phyloP scores from a whole-genome alignment of 1,139 yeast species.

The Hansenula sp. region DNA sequence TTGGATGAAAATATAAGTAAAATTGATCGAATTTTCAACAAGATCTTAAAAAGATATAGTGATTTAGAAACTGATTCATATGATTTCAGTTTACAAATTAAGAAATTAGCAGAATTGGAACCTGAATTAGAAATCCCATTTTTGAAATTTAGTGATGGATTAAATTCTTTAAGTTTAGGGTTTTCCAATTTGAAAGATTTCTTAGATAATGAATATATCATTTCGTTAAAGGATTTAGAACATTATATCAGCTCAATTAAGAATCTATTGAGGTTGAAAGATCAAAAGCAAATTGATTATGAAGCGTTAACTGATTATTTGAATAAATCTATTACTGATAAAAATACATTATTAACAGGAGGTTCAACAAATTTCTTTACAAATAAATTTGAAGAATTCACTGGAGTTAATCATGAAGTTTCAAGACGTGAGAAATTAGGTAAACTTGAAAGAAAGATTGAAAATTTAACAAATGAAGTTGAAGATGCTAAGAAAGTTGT shows the following conservation, averaged over 20 bases:
- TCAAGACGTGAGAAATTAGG: constrained; percentile 48
- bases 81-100: constrained; percentile 67
- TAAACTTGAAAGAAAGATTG: constrained; percentile 54
- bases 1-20: constrained; percentile 77
- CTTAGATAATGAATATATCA: constrained; percentile 77
- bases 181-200: constrained; percentile 50
- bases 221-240: constrained; percentile 81
- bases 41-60: constrained; percentile 68
- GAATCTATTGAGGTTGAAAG: constrained; percentile 75
- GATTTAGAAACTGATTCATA: constrained; percentile 72
- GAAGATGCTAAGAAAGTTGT: constrained; percentile 69
- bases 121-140: constrained; percentile 46
- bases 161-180: constrained; percentile 44
- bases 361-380: constrained; percentile 46
- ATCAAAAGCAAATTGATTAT: constrained; percentile 85
- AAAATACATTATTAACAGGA: constrained; percentile 57
- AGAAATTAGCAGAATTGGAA: constrained; percentile 57
- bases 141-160: constrained; percentile 47
- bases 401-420: constrained; percentile 57
- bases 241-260: constrained; percentile 79
- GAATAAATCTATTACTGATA: constrained; percentile 64
- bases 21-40: constrained; percentile 73
- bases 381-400: constrained; percentile 52
- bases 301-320: constrained; percentile 83
- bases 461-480: constrained; percentile 50